phyloP scores from a whole-genome alignment of 2,329 filamentous ascomycete genomes.

The Colletotrichum costaricense region DNA sequence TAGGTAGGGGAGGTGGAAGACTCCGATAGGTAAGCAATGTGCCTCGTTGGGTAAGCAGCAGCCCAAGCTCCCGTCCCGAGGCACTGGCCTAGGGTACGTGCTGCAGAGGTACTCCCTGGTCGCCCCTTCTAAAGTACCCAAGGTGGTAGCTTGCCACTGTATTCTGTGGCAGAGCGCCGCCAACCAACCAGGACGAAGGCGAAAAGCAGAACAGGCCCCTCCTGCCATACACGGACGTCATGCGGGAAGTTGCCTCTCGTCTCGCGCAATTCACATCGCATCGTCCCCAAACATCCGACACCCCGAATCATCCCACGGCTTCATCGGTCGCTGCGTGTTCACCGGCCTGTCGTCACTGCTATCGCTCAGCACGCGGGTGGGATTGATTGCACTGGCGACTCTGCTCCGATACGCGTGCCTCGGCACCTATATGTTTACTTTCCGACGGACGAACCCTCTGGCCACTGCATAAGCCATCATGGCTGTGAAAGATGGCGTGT shows the following conservation, averaged over 20 bases:
- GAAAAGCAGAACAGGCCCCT: slow-evolving; percentile 27
- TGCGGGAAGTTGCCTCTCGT: slow-evolving; percentile 34
- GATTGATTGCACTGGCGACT: background rate
- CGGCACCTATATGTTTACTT: slow-evolving; percentile 22
- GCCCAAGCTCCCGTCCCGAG: slow-evolving; percentile 24
- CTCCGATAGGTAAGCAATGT: no score
- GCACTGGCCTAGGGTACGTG: slow-evolving; percentile 1
- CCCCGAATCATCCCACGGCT: slow-evolving; percentile 18
- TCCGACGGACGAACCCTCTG: slow-evolving; percentile 13
- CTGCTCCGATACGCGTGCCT: background rate
- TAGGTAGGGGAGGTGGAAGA: no score
- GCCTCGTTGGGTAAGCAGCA: slow-evolving; percentile 6
- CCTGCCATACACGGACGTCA: slow-evolving; percentile 34
- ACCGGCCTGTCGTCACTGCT: background rate
- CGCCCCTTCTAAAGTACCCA: background rate
- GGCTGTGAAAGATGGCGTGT: slow-evolving; percentile 57
- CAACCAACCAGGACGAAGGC: slow-evolving; percentile 30
- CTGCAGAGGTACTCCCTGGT: background rate
- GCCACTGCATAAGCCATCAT: slow-evolving; percentile 51
- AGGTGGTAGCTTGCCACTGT: no score
- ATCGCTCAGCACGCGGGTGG: background rate
- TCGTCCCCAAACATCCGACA: slow-evolving; percentile 22
- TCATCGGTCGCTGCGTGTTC: background rate
- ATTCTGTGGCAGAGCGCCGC: background rate
- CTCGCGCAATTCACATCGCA: slow-evolving; percentile 29